Evolutionary conservation across 495 filamentous ascomycete species (phyloP), one percentile per base, ranked within the genome.

Genomic region (Pyrenopolyporus hunteri): DNA sequence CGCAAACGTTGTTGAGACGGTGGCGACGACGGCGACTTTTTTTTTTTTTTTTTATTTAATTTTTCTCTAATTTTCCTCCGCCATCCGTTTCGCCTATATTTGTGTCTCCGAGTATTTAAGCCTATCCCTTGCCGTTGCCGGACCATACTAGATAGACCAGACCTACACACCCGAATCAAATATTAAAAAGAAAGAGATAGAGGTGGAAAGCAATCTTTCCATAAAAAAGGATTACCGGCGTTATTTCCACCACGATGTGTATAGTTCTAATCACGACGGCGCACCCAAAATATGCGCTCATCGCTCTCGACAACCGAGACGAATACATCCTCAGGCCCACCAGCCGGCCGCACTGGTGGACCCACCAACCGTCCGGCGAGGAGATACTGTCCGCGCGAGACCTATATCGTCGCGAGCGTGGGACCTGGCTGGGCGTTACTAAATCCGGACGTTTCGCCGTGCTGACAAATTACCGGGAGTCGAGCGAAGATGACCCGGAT

Each of bases 371-470:
- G 17, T 78, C 71, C 2, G 70, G 72, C 7, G 61, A 73, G 53
- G 52, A 81, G 37, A 73, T 84, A 53, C 76, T 84, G 32, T 82
- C 78, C 23, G 73, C 81, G 44, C 71, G 76, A 48, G 81, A 83
- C 59, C 68, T 83, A 11, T 77, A 83, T 51, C 73, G 82, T 14
- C 73, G 71, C 46, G 81, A 83, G 59, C 76, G 76, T 46, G 94
- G 94, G 19, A 98, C 95, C 37, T 99, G 95, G 94, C 85, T 98
- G 51, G 94, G 92, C 23, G 82, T 99, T 59, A 97, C 92, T 32
- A 85, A 80, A 55, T 77, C 87, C 26, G 94, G 94, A 11, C 90
- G 90, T 57, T 76, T 99, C 42, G 93, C 95, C 9, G 87, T 95
- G 29, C 81, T 99, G 29, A 98, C 95, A 49, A 99, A 99, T 78